Conservation (phyloP, 306 rosid genomes). For the Cyamopsis tetragonoloba region DNA sequence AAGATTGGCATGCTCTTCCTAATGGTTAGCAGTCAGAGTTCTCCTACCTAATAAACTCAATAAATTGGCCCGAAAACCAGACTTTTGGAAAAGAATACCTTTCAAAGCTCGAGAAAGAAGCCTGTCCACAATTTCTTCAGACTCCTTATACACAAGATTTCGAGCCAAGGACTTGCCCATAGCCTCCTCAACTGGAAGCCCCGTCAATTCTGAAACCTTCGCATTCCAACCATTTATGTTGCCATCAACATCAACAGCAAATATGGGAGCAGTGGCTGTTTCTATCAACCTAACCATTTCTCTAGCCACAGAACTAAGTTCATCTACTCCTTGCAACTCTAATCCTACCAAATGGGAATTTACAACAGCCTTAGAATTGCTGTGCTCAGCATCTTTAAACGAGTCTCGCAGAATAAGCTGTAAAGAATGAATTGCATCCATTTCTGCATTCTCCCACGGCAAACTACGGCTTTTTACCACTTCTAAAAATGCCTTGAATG, state of each 20-base stretch:
- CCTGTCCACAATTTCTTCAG: conserved; percentile 57
- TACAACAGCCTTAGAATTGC: conserved; percentile 67
- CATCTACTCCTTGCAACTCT: conserved; percentile 80
- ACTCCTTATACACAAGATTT: conserved; percentile 83
- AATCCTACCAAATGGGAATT: conserved; percentile 44
- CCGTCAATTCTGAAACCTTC: conserved; percentile 89
- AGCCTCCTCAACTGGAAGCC: conserved; percentile 84
- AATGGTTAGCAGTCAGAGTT: conserved; percentile 5
- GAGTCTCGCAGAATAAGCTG: conserved; percentile 94
- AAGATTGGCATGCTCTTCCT: neutral
- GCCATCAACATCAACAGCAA: conserved; percentile 86
- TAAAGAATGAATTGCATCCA: conserved; percentile 98
- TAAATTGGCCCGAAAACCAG: neutral
- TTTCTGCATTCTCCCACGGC: conserved; percentile 94
- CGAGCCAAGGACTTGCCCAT: conserved; percentile 86
- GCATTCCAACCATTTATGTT: conserved; percentile 95
- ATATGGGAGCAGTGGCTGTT: conserved; percentile 98
- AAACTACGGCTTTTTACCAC: conserved; percentile 94
- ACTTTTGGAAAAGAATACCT: conserved; percentile 52
- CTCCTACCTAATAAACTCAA: conserved; percentile 17
- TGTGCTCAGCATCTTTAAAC: conserved; percentile 57
- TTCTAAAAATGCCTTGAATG: conserved; percentile 94
- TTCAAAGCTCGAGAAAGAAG: conserved; percentile 75
- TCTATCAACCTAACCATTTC: conserved; percentile 98
- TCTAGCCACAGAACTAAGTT: conserved; percentile 93